Evolutionary conservation across 2,329 filamentous ascomycete genomes (phyloP).

Genomic region (Talaromyces marneffei): DNA sequence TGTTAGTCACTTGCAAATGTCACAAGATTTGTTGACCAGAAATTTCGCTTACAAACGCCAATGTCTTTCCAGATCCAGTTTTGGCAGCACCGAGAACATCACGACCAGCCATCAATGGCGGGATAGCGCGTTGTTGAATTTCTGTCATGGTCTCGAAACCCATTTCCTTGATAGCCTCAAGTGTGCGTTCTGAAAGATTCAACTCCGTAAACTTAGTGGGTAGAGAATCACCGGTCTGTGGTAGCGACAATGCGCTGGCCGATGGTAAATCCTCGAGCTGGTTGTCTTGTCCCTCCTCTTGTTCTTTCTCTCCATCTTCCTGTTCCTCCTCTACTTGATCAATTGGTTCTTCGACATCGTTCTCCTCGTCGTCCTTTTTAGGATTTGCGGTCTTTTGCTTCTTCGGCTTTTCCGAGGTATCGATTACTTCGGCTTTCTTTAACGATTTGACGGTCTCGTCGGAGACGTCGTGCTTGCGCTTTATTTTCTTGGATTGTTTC

Average conservation of each 20-base stretch:
- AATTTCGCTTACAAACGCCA: conserved; percentile 56
- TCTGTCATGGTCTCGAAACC: conserved; percentile 93
- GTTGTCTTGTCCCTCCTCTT: conserved; percentile 33
- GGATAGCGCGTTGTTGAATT: conserved; percentile 93
- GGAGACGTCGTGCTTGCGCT: conserved; percentile 39
- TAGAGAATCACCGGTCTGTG: conserved; percentile 57
- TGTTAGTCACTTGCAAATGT: neutral
- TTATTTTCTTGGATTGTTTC: conserved; percentile 39
- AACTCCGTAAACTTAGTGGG: conserved; percentile 65
- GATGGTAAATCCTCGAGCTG: conserved; percentile 48
- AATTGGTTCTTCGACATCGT: neutral
- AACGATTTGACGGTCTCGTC: conserved; percentile 19
- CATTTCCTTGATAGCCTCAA: conserved; percentile 85
- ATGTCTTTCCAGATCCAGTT: conserved; percentile 88
- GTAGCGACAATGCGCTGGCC: conserved; percentile 47
- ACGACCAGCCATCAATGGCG: conserved; percentile 76
- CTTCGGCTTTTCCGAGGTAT: conserved; percentile 24
- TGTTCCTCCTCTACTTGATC: conserved; percentile 17
- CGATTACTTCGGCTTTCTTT: conserved; percentile 22
- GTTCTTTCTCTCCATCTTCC: conserved; percentile 33
- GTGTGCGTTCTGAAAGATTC: conserved; percentile 79
- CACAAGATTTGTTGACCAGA: neutral
- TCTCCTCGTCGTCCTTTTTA: neutral
- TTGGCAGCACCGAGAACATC: conserved; percentile 95
- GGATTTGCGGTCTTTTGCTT: conserved; percentile 17